phyloP scores from a whole-genome alignment of 176 grass and related monocot genomes.

The sorghum (Sorghum bicolor) region DNA sequence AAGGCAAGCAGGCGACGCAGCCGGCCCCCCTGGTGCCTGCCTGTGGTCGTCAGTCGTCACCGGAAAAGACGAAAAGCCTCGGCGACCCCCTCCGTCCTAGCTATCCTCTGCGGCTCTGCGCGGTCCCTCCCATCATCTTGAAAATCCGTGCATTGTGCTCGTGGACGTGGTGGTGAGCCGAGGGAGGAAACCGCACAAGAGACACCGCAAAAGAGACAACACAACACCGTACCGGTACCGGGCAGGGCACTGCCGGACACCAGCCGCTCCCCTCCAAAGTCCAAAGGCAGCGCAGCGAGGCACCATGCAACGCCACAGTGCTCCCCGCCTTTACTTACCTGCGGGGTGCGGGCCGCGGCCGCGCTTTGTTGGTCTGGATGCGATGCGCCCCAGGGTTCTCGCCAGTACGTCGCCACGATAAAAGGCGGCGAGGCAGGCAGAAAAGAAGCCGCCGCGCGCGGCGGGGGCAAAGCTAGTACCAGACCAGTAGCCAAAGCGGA shows the following conservation, averaged over 20 bases:
- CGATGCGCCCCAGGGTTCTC: background rate
- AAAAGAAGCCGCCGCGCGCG: background rate
- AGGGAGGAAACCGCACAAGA: background rate
- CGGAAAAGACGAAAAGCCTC: background rate
- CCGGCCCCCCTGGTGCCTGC: background rate
- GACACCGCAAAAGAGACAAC: no score
- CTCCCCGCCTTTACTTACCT: background rate
- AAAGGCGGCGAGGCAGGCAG: background rate
- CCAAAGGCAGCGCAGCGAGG: conserved; percentile 16
- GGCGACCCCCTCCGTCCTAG: background rate
- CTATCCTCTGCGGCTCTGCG: background rate
- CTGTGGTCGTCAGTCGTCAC: background rate
- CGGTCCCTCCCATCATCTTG: conserved; percentile 30
- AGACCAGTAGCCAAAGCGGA: background rate
- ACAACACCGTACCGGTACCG: background rate
- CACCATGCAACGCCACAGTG: background rate
- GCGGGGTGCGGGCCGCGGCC: background rate
- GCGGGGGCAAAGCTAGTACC: background rate
- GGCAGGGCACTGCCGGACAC: no score
- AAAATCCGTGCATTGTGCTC: conserved; percentile 22
- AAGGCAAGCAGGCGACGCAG: background rate
- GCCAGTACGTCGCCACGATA: conserved; percentile 33
- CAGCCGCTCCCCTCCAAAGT: background rate
- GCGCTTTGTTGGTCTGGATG: background rate
- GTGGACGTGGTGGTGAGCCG: no score